Percentiles rank a stretch among this genome's conserved stretches.
Conservation (phyloP, 176 grass and related monocot genomes). For the Phyllostachys edulis region DNA sequence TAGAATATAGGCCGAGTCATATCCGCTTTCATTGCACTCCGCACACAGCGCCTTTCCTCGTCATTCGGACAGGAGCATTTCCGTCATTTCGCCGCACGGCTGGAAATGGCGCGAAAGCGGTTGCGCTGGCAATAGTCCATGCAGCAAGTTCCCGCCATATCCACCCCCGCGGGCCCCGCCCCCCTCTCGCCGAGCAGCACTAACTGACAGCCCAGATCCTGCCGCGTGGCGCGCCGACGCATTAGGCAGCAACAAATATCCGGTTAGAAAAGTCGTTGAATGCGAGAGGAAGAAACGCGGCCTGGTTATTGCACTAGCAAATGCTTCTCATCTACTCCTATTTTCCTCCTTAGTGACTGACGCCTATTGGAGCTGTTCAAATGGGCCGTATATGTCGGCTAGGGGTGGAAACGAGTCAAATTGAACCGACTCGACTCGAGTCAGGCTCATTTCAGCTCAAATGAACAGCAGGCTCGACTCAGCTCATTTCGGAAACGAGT, state of each 20-base stretch:
- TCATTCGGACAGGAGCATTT: background rate
- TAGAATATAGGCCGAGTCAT: no score
- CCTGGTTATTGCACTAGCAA: background rate
- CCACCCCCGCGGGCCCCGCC: background rate
- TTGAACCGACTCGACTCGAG: no score
- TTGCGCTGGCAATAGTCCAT: background rate
- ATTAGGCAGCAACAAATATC: background rate
- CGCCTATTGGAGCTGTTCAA: no score
- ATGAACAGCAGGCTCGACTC: no score
- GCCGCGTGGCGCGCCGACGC: conserved; percentile 7
- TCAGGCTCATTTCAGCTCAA: no score
- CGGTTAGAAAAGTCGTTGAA: background rate
- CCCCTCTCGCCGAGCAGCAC: background rate
- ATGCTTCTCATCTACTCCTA: background rate
- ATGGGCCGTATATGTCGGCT: no score
- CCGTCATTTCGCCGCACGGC: background rate
- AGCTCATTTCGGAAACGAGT: no score
- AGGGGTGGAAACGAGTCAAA: no score
- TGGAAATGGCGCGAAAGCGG: conserved; percentile 37
- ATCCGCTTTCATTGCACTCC: no score
- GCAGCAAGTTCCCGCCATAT: conserved; percentile 40
- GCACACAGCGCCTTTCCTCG: background rate
- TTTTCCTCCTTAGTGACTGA: background rate
- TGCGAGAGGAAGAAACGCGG: background rate
- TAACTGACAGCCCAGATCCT: background rate